Evolutionary conservation across 768 basidiomycete species (phyloP).

Genomic region (Mycena indigotica): DNA sequence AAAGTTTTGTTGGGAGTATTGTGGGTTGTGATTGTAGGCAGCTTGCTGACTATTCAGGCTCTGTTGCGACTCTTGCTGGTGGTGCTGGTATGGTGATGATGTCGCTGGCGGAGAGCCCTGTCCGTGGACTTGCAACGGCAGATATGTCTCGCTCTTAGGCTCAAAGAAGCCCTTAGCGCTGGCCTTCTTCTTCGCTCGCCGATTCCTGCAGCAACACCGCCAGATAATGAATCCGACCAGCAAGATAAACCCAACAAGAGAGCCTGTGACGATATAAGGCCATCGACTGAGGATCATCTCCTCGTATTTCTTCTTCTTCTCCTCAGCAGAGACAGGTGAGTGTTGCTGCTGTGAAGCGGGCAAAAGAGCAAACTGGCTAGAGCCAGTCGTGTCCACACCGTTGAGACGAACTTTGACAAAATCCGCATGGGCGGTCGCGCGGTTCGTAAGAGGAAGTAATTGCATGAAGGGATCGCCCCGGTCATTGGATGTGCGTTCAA

Average conservation of each 20-base stretch:
- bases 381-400: conserved; percentile 43
- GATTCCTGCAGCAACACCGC: conserved; percentile 48
- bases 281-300: conserved; percentile 68
- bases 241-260: conserved; percentile 51
- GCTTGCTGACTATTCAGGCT: neutral
- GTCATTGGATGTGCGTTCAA: conserved; percentile 42
- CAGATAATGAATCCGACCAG: conserved; percentile 44
- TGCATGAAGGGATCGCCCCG: conserved; percentile 60
- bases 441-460: conserved; percentile 58
- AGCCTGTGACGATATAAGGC: conserved; percentile 68
- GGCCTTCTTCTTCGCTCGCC: conserved; percentile 3
- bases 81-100: neutral
- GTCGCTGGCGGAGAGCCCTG: neutral
- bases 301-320: conserved; percentile 68
- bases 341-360: conserved; percentile 41
- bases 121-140: conserved; percentile 21
- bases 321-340: conserved; percentile 47
- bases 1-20: neutral
- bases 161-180: conserved; percentile 15
- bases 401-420: conserved; percentile 39
- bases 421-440: conserved; percentile 39
- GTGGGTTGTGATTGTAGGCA: neutral
- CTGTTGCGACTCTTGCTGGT: neutral
- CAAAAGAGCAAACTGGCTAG: conserved; percentile 42
- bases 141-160: conserved; percentile 22